Evolutionary conservation across 2,329 filamentous ascomycete genomes (phyloP), one percentile per base, ranked within the genome.

Genomic region (Alternaria arbusti): DNA sequence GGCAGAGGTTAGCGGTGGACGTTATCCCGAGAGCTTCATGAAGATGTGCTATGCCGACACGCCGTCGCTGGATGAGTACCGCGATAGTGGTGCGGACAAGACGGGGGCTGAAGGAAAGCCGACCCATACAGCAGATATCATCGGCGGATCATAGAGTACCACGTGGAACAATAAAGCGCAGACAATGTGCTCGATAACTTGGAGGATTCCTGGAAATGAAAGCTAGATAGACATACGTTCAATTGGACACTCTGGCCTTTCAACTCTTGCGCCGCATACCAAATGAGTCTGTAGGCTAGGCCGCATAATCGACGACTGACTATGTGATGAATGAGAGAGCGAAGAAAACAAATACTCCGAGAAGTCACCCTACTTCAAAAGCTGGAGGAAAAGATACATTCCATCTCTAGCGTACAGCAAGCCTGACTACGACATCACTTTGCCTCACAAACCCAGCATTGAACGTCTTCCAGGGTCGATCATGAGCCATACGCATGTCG

Each of bases 1-100:
- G 40, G 86, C 85, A 0, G 86, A 84, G 62, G 67, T 80, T 11
- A 47, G 58, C 28, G 82, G 82, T 6, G 57, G 25, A 23, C 73
- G 82, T 45, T 84, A 84, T 58, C 79, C 81, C 6, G 79, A 82
- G 58, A 64, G 45, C 0, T 78, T 79, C 40, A 71, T 78, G 55
- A 54, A 61, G 9, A 56, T 65, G 23, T 72, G 75, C 26, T 84
- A 81, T 67, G 80, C 77, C 17, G 80, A 82, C 58, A 83, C 82
- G 6, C 80, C 80, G 25, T 62, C 69, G 12, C 51, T 76, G 47
- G 36, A 67, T 15, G 61, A 36, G 49, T 52, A 40, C 20, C 49
- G 49, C n/a, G 26, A 51, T 25, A 20, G 45, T 44, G 57, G 46
- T 46, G 28, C 46, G 40, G 46, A 32, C 20, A 36, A 20, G 9